These are phyloP conservation scores for Botrytis fabae DNA, from an alignment of 2,329 filamentous ascomycete species.

Conservation along the genomic window DNA sequence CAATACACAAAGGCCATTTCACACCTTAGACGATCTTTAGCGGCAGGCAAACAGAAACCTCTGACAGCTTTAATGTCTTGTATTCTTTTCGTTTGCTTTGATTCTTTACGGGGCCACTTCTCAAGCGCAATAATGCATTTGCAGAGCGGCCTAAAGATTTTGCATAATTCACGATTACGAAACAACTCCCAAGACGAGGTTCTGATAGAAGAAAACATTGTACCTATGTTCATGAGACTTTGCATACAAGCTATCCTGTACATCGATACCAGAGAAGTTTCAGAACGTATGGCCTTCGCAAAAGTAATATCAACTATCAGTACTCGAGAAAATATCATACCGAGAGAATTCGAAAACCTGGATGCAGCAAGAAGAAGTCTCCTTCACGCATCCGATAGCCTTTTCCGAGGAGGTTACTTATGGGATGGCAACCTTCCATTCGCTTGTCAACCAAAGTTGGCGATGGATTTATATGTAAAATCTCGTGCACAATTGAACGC, in stretches of 20 bases:
- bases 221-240: constrained; percentile 35
- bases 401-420: constrained; percentile 36
- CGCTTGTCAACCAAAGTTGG: constrained; percentile 27
- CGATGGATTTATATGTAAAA: constrained; percentile 24
- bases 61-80: constrained; percentile 37
- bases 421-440: constrained; percentile 29
- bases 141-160: constrained; percentile 36
- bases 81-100: constrained; percentile 38
- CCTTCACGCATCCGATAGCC: constrained; percentile 31
- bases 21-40: constrained; percentile 33
- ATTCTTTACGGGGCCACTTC: constrained; percentile 37
- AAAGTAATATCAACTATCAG: constrained; percentile 28
- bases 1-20: constrained; percentile 40
- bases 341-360: constrained; percentile 31
- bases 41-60: constrained; percentile 31
- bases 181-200: constrained; percentile 23
- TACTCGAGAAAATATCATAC: constrained; percentile 24
- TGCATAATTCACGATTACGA: constrained; percentile 28
- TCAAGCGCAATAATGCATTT: constrained; percentile 38
- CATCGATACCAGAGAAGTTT: constrained; percentile 32
- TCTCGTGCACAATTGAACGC: constrained; percentile 25
- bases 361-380: constrained; percentile 33
- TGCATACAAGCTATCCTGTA: constrained; percentile 38
- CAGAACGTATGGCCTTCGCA: constrained; percentile 30
- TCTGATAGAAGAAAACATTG: constrained; percentile 33